Evolutionary conservation across 2,329 filamentous ascomycete genomes (phyloP).

Genomic region (Emergomyces pasteurianus): DNA sequence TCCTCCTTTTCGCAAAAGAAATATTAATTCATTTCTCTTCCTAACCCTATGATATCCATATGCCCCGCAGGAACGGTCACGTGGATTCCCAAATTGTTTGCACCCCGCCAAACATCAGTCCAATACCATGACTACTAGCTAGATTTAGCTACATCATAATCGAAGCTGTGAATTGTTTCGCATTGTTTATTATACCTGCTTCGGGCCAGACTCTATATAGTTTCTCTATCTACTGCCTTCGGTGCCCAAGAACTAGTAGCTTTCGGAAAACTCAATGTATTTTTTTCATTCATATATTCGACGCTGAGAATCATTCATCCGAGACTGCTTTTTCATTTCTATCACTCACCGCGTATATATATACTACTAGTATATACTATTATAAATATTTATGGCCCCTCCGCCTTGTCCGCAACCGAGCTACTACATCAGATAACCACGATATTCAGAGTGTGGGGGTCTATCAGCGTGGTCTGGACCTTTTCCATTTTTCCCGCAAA

Average conservation of each 20-base stretch:
- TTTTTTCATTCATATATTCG: neutral
- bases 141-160: neutral
- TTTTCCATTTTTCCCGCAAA: neutral
- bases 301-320: no score
- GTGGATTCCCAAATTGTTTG: no score
- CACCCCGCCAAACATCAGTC: no score
- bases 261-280: neutral
- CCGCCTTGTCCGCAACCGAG: neutral
- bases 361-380: neutral
- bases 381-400: neutral
- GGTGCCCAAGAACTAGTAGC: neutral
- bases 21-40: no score
- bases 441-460: neutral
- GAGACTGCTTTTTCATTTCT: neutral
- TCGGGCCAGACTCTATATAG: neutral
- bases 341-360: no score
- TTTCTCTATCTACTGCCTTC: neutral
- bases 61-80: no score
- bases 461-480: neutral
- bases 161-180: neutral
- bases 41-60: no score
- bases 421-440: neutral
- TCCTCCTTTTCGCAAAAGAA: neutral
- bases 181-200: neutral
- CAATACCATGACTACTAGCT: neutral